A percentile compares a stretch with the other conserved stretches of the same genome.
Evolutionary conservation across 2,329 filamentous ascomycete genomes (phyloP).

Genomic region (Tricladium varicosporioides): DNA sequence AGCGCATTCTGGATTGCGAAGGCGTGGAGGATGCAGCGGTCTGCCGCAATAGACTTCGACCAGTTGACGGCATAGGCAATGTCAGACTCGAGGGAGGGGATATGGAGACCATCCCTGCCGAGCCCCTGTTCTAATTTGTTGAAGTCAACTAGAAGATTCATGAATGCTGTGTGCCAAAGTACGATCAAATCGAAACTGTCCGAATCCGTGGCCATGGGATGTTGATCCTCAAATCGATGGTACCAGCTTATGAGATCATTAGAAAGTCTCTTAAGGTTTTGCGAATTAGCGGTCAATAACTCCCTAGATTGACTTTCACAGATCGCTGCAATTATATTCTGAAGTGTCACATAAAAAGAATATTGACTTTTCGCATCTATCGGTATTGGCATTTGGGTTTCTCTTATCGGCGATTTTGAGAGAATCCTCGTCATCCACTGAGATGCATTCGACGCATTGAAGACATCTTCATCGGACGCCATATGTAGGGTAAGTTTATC

Average conservation of each 20-base stretch:
- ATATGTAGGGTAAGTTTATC: background rate
- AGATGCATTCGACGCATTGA: constrained; percentile 11
- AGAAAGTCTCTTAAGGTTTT: too few species aligned
- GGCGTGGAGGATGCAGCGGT: constrained; percentile 12
- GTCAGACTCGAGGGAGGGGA: background rate
- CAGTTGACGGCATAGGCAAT: constrained; percentile 8
- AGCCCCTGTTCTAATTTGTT: constrained; percentile 13
- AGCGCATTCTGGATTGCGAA: constrained; percentile 4
- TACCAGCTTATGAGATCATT: too few species aligned
- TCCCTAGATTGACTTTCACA: too few species aligned
- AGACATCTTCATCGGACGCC: constrained; percentile 13
- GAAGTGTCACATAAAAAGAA: too few species aligned
- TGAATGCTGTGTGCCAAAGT: constrained; percentile 16
- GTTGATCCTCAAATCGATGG: too few species aligned
- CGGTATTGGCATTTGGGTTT: background rate
- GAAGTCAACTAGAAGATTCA: constrained; percentile 14
- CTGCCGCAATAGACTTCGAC: constrained; percentile 6
- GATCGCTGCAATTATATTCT: too few species aligned
- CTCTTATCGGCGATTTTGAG: background rate
- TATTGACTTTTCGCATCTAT: too few species aligned
- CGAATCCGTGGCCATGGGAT: background rate
- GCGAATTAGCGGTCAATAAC: too few species aligned
- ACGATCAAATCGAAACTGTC: constrained; percentile 11
- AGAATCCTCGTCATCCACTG: constrained; percentile 7
- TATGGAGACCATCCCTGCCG: constrained; percentile 10